phyloP scores from a whole-genome alignment of 371 early-diverging fungal species.

The Syncephalis fuscata region DNA sequence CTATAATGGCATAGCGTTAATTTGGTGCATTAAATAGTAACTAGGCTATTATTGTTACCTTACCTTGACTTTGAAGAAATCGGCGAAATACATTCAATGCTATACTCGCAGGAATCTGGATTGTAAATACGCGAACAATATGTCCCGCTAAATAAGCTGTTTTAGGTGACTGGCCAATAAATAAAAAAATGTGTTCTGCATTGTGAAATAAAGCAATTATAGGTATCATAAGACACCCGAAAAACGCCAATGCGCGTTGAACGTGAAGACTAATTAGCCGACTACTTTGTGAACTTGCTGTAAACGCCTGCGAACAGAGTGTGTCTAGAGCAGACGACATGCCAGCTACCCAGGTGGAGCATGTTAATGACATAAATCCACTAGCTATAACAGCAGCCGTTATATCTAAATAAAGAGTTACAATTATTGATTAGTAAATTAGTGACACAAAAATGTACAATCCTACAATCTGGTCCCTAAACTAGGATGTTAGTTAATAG shows the following conservation, averaged over 20 bases:
- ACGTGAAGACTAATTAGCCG: constrained; percentile 59
- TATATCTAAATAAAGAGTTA: too few relatives aligned
- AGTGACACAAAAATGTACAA: too few relatives aligned
- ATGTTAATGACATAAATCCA: too few relatives aligned
- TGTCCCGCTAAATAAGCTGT: constrained; percentile 25
- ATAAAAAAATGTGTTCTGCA: constrained; percentile 26
- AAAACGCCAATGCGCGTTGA: constrained; percentile 56
- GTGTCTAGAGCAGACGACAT: constrained; percentile 72
- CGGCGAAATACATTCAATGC: not conserved
- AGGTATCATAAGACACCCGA: constrained; percentile 39
- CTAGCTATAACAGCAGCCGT: too few relatives aligned
- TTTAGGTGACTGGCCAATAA: constrained; percentile 30
- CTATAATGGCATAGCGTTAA: constrained; percentile 5
- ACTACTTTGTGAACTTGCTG: constrained; percentile 30
- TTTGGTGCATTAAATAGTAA: too few relatives aligned
- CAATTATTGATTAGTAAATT: too few relatives aligned
- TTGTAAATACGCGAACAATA: constrained; percentile 40
- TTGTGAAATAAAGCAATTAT: constrained; percentile 60
- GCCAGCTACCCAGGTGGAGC: constrained; percentile 21
- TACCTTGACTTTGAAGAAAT: constrained; percentile 2
- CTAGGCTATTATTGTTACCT: too few relatives aligned
- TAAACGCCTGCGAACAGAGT: constrained; percentile 69
- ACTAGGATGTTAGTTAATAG: too few relatives aligned
- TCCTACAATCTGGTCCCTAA: too few relatives aligned
- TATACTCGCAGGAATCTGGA: constrained; percentile 3